Base-by-base conservation (phyloP, 441 rosid species). In the Daphne laureola region DNA sequence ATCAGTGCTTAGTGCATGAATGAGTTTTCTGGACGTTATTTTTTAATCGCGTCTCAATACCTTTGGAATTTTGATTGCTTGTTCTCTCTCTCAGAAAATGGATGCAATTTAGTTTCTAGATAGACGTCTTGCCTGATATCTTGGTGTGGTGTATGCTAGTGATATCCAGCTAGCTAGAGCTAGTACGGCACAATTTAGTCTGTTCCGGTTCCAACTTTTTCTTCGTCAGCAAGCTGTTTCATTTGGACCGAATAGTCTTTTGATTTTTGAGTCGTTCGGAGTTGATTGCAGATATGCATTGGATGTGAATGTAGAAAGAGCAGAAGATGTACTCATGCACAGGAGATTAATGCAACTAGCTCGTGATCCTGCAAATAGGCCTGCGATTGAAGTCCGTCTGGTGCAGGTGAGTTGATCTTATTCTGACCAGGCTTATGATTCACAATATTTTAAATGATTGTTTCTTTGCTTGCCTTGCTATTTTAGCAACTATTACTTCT, bases 231-330 rank as follows among this genome's bases (percentile, higher is more conserved):
- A 31, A 31, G 38, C 1, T 31, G 38, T 31, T 9, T 31, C 11
- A 7, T 31, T 8, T 6, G 38, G 4, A 7, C 9, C 38, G 38
- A 31, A 2, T 31, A 31, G 11, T 31, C 38, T 31, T 31, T 54
- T 31, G 21, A 50, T 23, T 17, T 12, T 43, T n/a, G 50, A 27
- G 25, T 21, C n/a, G 12, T 54, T 52, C 46, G 14, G 54, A 12
- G 36, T 17, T 21, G 25, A 21, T 50, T 73, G 51, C 57, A 80
- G 86, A 69, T 83, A 83, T 69, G 91, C 91, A 27, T 68, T 79
- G 71, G 87, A 83, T 73, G 86, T 83, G 66, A 83, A 75, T 71
- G 81, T 72, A 47, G 98, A 86, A 73, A 75, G 69, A 47, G 85
- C 91, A 2, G 78, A 83, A 62, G 91, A 81, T 64, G 91, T 83